Evolutionary conservation across 2,329 filamentous ascomycete genomes (phyloP).

Genomic region (Neospermospora avenae): DNA sequence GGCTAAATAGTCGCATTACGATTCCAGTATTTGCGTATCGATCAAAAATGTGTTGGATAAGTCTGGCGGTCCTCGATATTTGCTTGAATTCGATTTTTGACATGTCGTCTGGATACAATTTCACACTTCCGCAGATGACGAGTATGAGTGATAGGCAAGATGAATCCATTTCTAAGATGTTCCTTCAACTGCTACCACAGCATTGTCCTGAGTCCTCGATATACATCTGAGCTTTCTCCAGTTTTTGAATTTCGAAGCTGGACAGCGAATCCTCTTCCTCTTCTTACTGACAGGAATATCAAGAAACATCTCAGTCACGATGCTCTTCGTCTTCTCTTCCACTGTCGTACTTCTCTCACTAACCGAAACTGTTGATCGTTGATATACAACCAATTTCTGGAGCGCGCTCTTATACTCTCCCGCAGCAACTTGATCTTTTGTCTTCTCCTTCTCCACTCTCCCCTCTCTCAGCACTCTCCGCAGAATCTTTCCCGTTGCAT

Average conservation of each 20-base stretch:
- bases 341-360: background rate
- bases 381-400: background rate
- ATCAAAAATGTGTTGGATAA: too few species aligned
- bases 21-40: too few species aligned
- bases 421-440: background rate
- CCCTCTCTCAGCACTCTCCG: slow-evolving; percentile 16
- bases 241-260: background rate
- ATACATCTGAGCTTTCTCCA: background rate
- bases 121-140: too few species aligned
- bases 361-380: background rate
- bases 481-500: slow-evolving; percentile 46
- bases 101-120: too few species aligned
- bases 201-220: background rate
- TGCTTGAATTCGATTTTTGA: too few species aligned
- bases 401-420: background rate
- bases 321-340: background rate
- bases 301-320: background rate
- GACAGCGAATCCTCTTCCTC: slow-evolving; percentile 4
- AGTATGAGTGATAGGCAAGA: too few species aligned
- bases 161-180: background rate
- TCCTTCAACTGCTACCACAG: background rate
- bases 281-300: background rate
- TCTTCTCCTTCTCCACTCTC: background rate
- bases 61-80: too few species aligned
- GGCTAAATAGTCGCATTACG: too few species aligned